Evolutionary conservation across 306 rosid genomes (phyloP).

Genomic region (Potentilla sterilis): DNA sequence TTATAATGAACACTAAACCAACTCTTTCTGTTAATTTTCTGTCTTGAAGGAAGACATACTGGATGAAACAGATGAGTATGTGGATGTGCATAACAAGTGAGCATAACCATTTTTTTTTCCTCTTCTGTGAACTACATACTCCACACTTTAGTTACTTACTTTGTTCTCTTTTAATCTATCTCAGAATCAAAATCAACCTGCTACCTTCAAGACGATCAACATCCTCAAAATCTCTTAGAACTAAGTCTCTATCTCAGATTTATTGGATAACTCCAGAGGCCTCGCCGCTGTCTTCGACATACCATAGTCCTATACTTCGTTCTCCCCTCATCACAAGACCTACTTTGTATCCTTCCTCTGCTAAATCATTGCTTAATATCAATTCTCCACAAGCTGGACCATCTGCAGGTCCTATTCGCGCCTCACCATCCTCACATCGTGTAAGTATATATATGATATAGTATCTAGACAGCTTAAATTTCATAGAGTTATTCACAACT

Average conservation of each 20-base stretch:
- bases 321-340: constrained; percentile 37
- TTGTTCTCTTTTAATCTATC: constrained; percentile 9
- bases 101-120: constrained; percentile 14
- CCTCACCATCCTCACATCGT: constrained; percentile 26
- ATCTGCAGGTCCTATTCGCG: neutral
- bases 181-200: constrained; percentile 64
- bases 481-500: neutral
- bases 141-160: neutral
- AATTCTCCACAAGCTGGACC: constrained; percentile 21
- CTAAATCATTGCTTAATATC: constrained; percentile 5
- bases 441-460: neutral
- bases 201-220: constrained; percentile 41
- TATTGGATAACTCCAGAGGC: constrained; percentile 29
- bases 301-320: constrained; percentile 26
- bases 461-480: neutral
- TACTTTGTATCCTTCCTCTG: constrained; percentile 25
- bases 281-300: constrained; percentile 37
- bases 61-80: constrained; percentile 79
- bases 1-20: neutral
- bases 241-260: constrained; percentile 21
- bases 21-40: neutral
- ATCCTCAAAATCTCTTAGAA: constrained; percentile 44
- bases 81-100: constrained; percentile 61
- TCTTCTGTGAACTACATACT: neutral
- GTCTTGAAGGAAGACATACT: constrained; percentile 56